Evolutionary conservation across 768 basidiomycete species (phyloP), one percentile per base, ranked within the genome.

Genomic region (Podaxis sp.): DNA sequence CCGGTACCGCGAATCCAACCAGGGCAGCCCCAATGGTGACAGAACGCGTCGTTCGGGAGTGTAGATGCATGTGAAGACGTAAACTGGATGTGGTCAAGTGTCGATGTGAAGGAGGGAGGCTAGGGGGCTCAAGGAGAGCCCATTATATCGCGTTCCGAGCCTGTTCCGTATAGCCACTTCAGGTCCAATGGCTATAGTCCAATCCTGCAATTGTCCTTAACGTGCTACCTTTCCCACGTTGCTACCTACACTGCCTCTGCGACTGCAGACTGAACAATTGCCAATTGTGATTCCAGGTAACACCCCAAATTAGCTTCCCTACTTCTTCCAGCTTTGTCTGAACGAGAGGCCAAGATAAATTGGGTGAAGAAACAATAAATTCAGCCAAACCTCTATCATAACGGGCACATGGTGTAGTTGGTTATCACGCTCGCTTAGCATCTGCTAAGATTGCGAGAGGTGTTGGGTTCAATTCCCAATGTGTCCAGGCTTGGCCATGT

Each of bases 391-490:
- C 13, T n/a, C 7, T 25, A 5, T 37, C 13, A 1, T 19, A 52
- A 15, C 19, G 63, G 63, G 63, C 63, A 64, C 63, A 64, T 64
- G 63, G 63, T 64, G 63, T 64, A 64, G 63, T 64, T 64, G 63
- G 63, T 64, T 64, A 64, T 64, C 63, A 64, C 63, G 58, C 58
- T 59, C 63, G 63, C 63, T 64, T 64, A 64, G 63, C 63, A 64
- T 40, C 38, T 24, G 33, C 6, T 37, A 38, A 13, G 8, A 1
- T 19, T 65, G 65, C 65, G 65, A 63, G 65, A 63, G 65, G 65
- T 66, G 65, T 61, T 56, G 64, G 61, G 61, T 62, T 58, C 54
- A 64, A 67, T 58, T 57, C 61, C 49, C 63, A 67, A 41, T 66
- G 65, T 66, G 65, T 66, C 65, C 27, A n/a, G n/a, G n/a, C n/a